These are phyloP conservation scores for Penicillium carneum DNA, from an alignment of 2,329 filamentous ascomycete genomes.

Conservation along the genomic window DNA sequence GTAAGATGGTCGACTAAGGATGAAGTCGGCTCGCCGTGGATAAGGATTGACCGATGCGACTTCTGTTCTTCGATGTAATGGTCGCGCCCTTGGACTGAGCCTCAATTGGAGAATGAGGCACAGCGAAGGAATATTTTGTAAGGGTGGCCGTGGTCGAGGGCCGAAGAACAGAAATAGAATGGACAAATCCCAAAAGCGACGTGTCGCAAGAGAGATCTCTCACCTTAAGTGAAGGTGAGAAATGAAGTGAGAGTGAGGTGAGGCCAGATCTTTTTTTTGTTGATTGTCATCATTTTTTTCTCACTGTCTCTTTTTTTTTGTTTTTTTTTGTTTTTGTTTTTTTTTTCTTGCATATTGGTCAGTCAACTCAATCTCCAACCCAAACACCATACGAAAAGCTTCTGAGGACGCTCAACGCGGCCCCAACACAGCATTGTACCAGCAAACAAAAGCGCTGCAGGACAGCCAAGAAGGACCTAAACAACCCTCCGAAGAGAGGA, in stretches of 20 bases:
- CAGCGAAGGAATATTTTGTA: neutral
- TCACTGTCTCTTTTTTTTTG: neutral
- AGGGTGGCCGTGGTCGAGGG: neutral
- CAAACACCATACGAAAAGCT: constrained; percentile 9
- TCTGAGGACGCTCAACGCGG: neutral
- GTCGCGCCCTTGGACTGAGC: no score
- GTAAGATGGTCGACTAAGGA: neutral
- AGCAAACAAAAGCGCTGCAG: constrained; percentile 1
- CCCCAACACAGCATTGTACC: constrained; percentile 2
- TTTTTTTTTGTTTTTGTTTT: neutral
- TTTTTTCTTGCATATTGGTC: constrained; percentile 9
- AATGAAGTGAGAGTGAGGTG: neutral
- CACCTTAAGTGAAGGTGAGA: neutral
- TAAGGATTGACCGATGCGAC: neutral
- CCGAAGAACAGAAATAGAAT: neutral
- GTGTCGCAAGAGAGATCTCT: neutral
- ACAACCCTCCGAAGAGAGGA: constrained; percentile 10
- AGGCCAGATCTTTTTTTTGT: neutral
- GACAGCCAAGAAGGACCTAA: constrained; percentile 6
- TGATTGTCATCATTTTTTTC: neutral
- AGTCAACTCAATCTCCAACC: constrained; percentile 15
- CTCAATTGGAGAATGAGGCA: neutral
- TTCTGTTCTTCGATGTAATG: neutral
- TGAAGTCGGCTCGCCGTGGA: neutral
- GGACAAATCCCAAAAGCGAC: neutral